Evolutionary conservation across 495 filamentous ascomycete genomes (phyloP).

Genomic region (Parathielavia hyrcaniae): DNA sequence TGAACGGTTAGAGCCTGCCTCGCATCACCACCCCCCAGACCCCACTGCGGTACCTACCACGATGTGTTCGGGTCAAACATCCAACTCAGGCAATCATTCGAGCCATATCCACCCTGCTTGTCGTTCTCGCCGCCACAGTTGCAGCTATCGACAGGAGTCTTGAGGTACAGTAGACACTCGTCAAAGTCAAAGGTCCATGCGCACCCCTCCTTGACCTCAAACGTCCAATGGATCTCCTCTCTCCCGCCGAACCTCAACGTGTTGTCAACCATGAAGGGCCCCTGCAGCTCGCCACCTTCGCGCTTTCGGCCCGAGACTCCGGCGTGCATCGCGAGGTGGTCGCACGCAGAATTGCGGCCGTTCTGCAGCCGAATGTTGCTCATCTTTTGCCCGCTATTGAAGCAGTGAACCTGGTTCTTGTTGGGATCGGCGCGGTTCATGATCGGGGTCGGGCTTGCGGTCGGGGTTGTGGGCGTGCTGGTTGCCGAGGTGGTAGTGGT

Average conservation of each 20-base stretch:
- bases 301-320: not conserved
- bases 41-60: too few relatives aligned
- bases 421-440: not conserved
- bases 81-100: not conserved
- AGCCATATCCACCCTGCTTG: not conserved
- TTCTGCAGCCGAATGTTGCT: constrained; percentile 1
- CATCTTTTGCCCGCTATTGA: constrained; percentile 1
- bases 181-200: not conserved
- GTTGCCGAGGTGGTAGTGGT: constrained; percentile 1
- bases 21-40: too few relatives aligned
- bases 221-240: not conserved
- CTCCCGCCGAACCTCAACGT: not conserved
- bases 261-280: not conserved
- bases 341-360: not conserved
- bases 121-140: not conserved
- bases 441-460: not conserved
- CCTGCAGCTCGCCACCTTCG: not conserved
- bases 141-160: not conserved
- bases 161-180: not conserved
- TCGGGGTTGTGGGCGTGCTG: not conserved
- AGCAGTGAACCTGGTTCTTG: not conserved
- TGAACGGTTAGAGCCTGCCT: too few relatives aligned
- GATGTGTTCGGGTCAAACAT: constrained; percentile 1
- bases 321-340: not conserved
- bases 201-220: constrained; percentile 4